Evolutionary conservation across 257 asterid species (phyloP), one percentile per base, ranked within the genome.

Genomic region (Plantago major): DNA sequence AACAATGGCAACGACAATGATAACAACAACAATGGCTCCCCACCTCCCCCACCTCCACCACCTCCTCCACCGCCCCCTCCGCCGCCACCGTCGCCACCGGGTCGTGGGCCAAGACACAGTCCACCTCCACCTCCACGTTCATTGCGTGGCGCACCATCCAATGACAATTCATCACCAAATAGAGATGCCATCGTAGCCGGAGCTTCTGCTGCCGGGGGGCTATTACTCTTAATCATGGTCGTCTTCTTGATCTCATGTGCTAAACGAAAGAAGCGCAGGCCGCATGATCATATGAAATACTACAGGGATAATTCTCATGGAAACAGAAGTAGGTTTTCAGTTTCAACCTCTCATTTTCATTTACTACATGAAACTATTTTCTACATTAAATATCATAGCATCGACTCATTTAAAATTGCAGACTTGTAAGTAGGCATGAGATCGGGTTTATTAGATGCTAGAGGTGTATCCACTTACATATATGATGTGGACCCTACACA

Each of bases 121-220:
- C 62, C 64, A 11, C 66, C 79, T 1, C 64, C 64, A 12, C 48
- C 26, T 22, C 26, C 64, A 43, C 58, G 16, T 22, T 22, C 26
- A 53, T 26, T 53, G 58, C 19, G 38, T 26, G 46, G 51, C 15
- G 45, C 70, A 45, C 53, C 76, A 2, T 17, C 67, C 2, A 55
- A 62, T 30, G 28, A 28, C 2, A 64, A 58, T 66, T 64, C 78
- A 9, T 26, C 82, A 16, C 2, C 51, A n/a, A 60, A 74, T 11
- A 26, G 70, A 26, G 76, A 18, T 11, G 54, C 73, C 42, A 46
- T 84, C 8, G 71, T 84, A 40, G 86, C 79, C 3, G 96, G 96
- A 67, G 82, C 69, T n/a, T 84, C 84, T 0, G 87, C 75, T 0
- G 88, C 85, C 1, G 94, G 77, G 4, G 89, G 73, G 60, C 53